Evolutionary conservation across 371 early-diverging fungal genomes (phyloP), one percentile per base, ranked within the genome.

Genomic region (Mucor plumbeus): DNA sequence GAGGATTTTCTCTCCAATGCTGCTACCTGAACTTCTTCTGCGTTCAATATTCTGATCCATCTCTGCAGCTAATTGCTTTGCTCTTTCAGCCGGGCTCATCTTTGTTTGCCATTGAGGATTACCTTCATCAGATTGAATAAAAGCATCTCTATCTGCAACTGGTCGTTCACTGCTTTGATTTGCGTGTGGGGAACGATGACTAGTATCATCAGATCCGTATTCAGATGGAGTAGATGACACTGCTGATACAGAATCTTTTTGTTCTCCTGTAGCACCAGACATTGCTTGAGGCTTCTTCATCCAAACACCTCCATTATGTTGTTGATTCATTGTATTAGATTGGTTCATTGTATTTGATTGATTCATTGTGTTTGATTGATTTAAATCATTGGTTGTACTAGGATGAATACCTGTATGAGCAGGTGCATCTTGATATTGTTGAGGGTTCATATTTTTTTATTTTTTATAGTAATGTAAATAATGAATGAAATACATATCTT

Each of bases 141-240:
- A 77, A 36, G 77, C 77, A 38, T 74, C 64, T 50, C 41, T 64
- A 36, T 77, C 77, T 3, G 74, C 77, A 0, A 61, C 57, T 26
- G 68, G 72, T 19, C 64, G 70, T 26, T 57, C 35, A 7, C 59
- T 38, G 10, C 33, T 65, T 53, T 53, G 53, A 21, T 31, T 31
- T 21, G 53, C 53, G 7, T 53, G 53, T 53, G 53, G 53, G 13
- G 53, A 53, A 31, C 53, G 53, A 13, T 53, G 21, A 21, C 53
- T 59, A 14, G 40, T 53, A 14, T 48, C 40, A n/a, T 44, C 44
- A 34, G 67, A 67, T 8, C 67, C 67, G 31, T 67, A 61, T 56
- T 67, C 67, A 34, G 67, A 61, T 1, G 36, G 67, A 4, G 67
- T 67, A 11, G 67, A 67, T 21, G 61, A 67, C 0, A 48, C n/a